Evolutionary conservation across 345 rosid species (phyloP).

Genomic region (Eucalyptus curtisii): DNA sequence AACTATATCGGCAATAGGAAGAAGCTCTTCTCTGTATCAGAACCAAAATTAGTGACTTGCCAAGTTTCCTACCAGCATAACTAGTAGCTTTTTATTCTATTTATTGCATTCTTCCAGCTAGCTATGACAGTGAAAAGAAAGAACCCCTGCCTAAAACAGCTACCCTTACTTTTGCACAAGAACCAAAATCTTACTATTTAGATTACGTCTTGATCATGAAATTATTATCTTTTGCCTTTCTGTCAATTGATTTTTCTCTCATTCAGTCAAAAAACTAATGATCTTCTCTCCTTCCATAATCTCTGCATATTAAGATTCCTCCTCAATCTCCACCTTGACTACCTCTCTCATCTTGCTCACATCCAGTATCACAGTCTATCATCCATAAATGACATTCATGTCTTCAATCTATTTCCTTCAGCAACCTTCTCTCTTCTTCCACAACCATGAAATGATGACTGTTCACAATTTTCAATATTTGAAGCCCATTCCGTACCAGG

Average conservation of each 20-base stretch:
- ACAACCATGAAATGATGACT: background rate
- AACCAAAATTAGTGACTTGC: background rate
- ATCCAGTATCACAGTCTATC: background rate
- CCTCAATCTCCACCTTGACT: background rate
- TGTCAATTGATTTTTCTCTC: background rate
- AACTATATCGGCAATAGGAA: conserved; percentile 73
- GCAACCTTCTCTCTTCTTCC: background rate
- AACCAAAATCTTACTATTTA: background rate
- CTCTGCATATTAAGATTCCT: background rate
- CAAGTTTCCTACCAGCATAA: background rate
- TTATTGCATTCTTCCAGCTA: background rate
- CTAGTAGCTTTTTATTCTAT: background rate
- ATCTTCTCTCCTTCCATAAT: background rate
- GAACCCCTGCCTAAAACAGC: background rate
- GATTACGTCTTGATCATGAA: background rate
- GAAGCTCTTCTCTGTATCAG: conserved; percentile 58
- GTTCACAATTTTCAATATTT: background rate
- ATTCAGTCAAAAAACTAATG: background rate
- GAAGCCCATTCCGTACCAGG: background rate
- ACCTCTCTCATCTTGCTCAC: background rate
- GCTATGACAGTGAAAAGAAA: background rate
- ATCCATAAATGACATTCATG: background rate
- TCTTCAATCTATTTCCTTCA: background rate
- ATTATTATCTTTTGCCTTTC: background rate
- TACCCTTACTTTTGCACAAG: background rate